phyloP scores from a whole-genome alignment of 768 basidiomycete genomes.

The Macrolepiota fuliginosa region DNA sequence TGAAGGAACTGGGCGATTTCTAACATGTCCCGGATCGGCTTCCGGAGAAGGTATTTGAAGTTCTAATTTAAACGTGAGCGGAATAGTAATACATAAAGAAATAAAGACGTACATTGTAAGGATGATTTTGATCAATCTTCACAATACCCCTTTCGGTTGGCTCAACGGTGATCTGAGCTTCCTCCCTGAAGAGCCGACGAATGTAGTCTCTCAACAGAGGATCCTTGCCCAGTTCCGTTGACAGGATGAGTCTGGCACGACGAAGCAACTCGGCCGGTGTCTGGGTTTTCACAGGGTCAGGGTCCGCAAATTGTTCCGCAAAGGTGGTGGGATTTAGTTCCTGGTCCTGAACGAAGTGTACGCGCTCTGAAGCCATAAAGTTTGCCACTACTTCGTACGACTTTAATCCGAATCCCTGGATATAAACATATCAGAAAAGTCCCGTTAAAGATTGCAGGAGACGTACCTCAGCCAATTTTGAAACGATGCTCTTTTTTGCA shows the following conservation, averaged over 20 bases:
- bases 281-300: constrained; percentile 56
- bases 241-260: constrained; percentile 78
- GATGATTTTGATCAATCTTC: constrained; percentile 75
- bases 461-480: constrained; percentile 77
- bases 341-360: constrained; percentile 78
- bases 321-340: constrained; percentile 74
- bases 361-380: constrained; percentile 57
- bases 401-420: constrained; percentile 80
- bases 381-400: constrained; percentile 85
- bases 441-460: neutral
- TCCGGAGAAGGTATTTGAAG: constrained; percentile 91
- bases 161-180: constrained; percentile 72
- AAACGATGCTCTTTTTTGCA: constrained; percentile 74
- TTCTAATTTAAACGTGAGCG: constrained; percentile 45
- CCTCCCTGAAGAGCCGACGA: constrained; percentile 69
- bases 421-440: constrained; percentile 9
- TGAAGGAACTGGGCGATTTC: constrained; percentile 81
- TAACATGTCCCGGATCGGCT: constrained; percentile 68
- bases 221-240: constrained; percentile 91
- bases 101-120: constrained; percentile 55
- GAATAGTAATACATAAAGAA: neutral
- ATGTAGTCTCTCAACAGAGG: constrained; percentile 80
- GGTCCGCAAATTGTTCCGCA: constrained; percentile 84
- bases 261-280: constrained; percentile 66
- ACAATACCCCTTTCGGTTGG: constrained; percentile 85